These are phyloP conservation scores for Geotrichum cucujoidarum DNA, from an alignment of 1,139 yeast genomes.

Conservation along the genomic window DNA sequence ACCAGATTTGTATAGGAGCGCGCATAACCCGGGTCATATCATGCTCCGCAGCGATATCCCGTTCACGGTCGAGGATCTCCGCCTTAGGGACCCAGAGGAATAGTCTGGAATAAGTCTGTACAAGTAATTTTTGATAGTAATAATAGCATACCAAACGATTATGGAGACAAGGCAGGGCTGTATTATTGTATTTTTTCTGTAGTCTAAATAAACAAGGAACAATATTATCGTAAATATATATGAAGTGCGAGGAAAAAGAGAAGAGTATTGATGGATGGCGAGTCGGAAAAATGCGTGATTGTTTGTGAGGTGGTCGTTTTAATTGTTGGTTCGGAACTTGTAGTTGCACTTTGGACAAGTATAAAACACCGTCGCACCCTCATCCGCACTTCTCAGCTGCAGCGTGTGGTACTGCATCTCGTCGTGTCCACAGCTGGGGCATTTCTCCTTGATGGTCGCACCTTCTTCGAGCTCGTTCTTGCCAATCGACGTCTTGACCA, in stretches of 20 bases:
- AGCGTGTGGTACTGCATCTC: conserved; percentile 97
- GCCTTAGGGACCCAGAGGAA: conserved; percentile 23
- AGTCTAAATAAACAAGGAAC: not conserved
- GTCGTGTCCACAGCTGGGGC: conserved; percentile 96
- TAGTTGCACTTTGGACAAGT: conserved; percentile 92
- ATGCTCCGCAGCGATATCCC: conserved; percentile 42
- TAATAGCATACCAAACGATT: not conserved
- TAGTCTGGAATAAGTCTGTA: not conserved
- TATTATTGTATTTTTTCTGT: not conserved
- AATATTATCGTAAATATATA: not conserved
- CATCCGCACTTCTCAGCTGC: conserved; percentile 96
- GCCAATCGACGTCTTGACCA: conserved; percentile 78
- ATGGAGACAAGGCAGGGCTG: not conserved
- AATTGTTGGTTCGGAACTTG: conserved; percentile 89
- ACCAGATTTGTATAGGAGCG: conserved; percentile 43
- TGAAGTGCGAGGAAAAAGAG: too few relatives aligned
- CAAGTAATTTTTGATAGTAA: not conserved
- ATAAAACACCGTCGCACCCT: conserved; percentile 73
- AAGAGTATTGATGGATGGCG: too few relatives aligned
- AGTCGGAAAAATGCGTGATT: too few relatives aligned
- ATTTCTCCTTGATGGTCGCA: conserved; percentile 91
- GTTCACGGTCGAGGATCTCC: conserved; percentile 44
- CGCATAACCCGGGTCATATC: conserved; percentile 50
- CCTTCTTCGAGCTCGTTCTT: conserved; percentile 84
- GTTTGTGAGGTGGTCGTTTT: too few relatives aligned